Evolutionary conservation across 768 basidiomycete species (phyloP).

Genomic region (Daedalea quercina): DNA sequence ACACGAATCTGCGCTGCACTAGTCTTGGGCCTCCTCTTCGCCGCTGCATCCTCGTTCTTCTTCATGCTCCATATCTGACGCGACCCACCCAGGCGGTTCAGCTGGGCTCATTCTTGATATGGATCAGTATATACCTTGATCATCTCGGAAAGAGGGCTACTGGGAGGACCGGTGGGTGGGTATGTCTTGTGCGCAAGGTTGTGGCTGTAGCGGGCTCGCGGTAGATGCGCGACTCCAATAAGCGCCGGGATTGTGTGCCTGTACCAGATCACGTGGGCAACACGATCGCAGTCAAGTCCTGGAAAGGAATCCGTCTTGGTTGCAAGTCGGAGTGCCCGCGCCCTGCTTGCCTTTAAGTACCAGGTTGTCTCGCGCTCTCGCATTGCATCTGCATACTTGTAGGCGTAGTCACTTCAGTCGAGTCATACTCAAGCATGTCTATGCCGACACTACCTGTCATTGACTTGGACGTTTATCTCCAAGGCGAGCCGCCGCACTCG

Average conservation of each 20-base stretch:
- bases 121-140: too few relatives aligned
- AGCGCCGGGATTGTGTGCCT: too few relatives aligned
- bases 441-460: slow-evolving; percentile 61
- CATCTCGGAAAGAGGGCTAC: slow-evolving; percentile 24
- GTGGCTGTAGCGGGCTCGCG: neutral
- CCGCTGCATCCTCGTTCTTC: slow-evolving; percentile 96
- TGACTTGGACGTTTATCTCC: slow-evolving; percentile 70
- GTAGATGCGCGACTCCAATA: too few relatives aligned
- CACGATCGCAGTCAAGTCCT: neutral
- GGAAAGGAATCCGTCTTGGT: neutral
- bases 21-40: slow-evolving; percentile 98
- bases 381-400: neutral
- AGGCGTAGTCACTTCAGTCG: neutral
- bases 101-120: too few relatives aligned
- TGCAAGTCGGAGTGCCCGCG: neutral
- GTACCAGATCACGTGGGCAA: neutral
- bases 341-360: too few relatives aligned
- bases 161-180: too few relatives aligned
- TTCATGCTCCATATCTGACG: slow-evolving; percentile 97
- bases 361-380: too few relatives aligned
- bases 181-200: too few relatives aligned
- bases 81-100: neutral
- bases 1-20: slow-evolving; percentile 97
- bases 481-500: slow-evolving; percentile 37
- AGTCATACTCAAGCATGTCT: slow-evolving; percentile 19